A percentile compares a stretch with the other conserved stretches of the same genome.
Evolutionary conservation across 345 rosid genomes (phyloP).

Genomic region (Populus pruinosa): DNA sequence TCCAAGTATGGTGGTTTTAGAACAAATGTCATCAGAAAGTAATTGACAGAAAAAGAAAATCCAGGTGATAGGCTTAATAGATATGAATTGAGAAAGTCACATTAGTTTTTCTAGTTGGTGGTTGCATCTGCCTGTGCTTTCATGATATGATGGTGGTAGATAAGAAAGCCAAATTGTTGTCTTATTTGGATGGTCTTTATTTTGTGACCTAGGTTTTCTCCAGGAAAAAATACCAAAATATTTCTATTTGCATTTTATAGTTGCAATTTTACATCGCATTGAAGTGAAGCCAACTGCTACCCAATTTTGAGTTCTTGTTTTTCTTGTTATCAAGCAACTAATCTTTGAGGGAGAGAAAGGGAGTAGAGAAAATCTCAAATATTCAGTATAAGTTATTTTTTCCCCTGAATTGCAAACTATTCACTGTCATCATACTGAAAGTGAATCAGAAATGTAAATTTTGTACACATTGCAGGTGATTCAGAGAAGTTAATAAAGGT

Average conservation of each 20-base stretch:
- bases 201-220: neutral
- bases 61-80: neutral
- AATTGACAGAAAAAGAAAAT: neutral
- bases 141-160: neutral
- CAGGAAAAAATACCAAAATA: neutral
- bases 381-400: neutral
- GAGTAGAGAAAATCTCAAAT: neutral
- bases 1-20: neutral
- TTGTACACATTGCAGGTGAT: slow-evolving; percentile 60
- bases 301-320: neutral
- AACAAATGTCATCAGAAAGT: neutral
- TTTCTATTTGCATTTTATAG: neutral
- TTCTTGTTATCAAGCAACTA: neutral
- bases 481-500: slow-evolving; percentile 92
- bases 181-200: neutral
- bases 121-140: neutral
- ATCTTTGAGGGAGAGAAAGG: neutral
- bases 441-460: slow-evolving; percentile 14
- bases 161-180: neutral
- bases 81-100: neutral
- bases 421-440: neutral
- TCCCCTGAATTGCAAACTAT: neutral
- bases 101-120: neutral
- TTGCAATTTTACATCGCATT: neutral
- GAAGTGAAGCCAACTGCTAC: neutral